A percentile compares a stretch with the other conserved stretches of the same genome.
Evolutionary conservation across 352 stramenopile species (phyloP).

Genomic region (Stramenopiles sp.): DNA sequence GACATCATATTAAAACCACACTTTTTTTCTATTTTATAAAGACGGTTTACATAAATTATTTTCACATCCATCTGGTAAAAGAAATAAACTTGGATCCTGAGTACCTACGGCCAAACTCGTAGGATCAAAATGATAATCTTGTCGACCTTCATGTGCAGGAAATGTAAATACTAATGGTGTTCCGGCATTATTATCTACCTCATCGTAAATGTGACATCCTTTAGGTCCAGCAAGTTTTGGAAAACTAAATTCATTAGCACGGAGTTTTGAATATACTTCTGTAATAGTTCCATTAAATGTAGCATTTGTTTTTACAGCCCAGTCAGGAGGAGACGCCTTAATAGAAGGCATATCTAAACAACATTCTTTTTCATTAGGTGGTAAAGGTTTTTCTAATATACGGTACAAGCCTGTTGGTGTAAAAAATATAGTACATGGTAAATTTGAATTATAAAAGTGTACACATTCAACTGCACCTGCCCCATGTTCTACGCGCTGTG

Average conservation of each 20-base stretch:
- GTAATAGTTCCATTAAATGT: neutral
- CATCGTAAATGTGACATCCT: neutral
- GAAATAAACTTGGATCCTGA: neutral
- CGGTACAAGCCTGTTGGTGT: neutral
- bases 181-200: neutral
- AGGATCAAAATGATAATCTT: neutral
- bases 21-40: too few species aligned
- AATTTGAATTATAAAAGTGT: neutral
- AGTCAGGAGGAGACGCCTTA: neutral
- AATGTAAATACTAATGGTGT: neutral
- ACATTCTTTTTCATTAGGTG: neutral
- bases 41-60: neutral
- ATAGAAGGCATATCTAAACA: neutral
- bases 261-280: neutral
- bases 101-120: neutral
- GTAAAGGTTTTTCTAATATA: neutral
- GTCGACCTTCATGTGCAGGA: neutral
- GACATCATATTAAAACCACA: too few species aligned
- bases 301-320: neutral
- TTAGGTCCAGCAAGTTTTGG: neutral
- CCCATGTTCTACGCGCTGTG: neutral
- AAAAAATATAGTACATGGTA: neutral
- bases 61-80: neutral
- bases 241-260: neutral
- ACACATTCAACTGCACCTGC: neutral